Percentiles rank a stretch among this genome's conserved stretches.
Conservation (phyloP, 306 rosid genomes). For the Cajanus cajan region DNA sequence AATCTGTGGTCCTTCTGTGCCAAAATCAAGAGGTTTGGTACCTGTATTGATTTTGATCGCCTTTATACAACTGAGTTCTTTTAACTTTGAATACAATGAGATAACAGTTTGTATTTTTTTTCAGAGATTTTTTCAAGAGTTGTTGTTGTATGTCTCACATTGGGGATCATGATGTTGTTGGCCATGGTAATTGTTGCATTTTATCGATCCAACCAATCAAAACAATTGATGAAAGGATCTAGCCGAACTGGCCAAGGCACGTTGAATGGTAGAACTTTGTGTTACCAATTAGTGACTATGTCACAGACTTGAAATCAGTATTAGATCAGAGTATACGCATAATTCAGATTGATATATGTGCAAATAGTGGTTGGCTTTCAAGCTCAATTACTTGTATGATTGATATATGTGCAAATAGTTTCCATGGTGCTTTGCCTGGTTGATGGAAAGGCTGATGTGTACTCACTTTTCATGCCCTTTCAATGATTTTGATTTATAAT, state of each 20-base stretch:
- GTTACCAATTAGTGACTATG: conserved; percentile 86
- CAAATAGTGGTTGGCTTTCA: conserved; percentile 94
- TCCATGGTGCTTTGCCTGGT: not conserved
- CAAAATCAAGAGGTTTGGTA: conserved; percentile 59
- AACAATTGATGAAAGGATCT: conserved; percentile 47
- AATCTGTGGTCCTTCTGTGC: conserved; percentile 47
- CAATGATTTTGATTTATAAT: not conserved
- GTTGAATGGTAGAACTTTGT: not conserved
- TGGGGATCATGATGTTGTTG: conserved; percentile 62
- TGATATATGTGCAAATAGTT: no score
- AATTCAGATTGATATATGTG: conserved; percentile 95
- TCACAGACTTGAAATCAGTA: conserved; percentile 91
- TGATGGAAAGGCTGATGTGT: not conserved
- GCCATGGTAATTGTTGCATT: conserved; percentile 61
- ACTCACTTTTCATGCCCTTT: not conserved
- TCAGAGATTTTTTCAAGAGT: conserved; percentile 64
- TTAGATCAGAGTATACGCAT: conserved; percentile 95
- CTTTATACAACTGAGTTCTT: not conserved
- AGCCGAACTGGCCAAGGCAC: conserved; percentile 56
- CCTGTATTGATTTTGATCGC: not conserved
- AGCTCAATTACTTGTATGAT: conserved; percentile 85
- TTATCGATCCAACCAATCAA: conserved; percentile 59
- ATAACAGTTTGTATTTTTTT: not conserved
- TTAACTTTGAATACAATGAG: not conserved
- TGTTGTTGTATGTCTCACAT: conserved; percentile 64